These are phyloP conservation scores for Selenicereus undatus DNA, from an alignment of 148 eudicot species.

Conservation along the genomic window DNA sequence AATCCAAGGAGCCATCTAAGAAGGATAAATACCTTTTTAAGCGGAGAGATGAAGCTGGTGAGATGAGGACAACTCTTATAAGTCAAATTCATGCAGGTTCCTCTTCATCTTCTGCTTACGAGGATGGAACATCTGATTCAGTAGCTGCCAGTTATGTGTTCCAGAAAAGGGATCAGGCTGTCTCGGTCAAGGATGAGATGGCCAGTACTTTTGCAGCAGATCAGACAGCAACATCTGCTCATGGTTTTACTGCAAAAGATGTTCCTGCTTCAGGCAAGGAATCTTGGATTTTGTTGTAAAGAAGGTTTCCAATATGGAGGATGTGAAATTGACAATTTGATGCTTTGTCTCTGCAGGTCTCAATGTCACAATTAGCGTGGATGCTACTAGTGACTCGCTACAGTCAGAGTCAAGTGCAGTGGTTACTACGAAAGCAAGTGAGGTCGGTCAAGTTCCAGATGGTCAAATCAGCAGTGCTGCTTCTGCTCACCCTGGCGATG, in stretches of 20 bases:
- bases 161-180: conserved; percentile 43
- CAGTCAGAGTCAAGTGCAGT: conserved; percentile 16
- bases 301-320: neutral
- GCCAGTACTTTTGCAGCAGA: neutral
- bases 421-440: conserved; percentile 6
- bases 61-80: conserved; percentile 24
- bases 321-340: neutral
- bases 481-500: conserved; percentile 6
- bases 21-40: conserved; percentile 73
- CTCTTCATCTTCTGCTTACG: conserved; percentile 35
- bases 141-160: conserved; percentile 39
- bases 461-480: neutral
- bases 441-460: conserved; percentile 18
- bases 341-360: conserved; percentile 22
- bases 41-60: conserved; percentile 57
- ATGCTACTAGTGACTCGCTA: conserved; percentile 13
- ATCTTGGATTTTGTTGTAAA: neutral
- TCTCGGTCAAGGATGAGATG: conserved; percentile 18
- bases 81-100: conserved; percentile 28
- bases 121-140: conserved; percentile 33
- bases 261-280: conserved; percentile 23
- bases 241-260: conserved; percentile 13
- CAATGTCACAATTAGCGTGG: conserved; percentile 7
- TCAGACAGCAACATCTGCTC: neutral
- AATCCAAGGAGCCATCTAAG: conserved; percentile 49